Evolutionary conservation across 192 early-diverging fungal species (phyloP), one percentile per base, ranked within the genome.

Genomic region (Funneliformis geosporum): DNA sequence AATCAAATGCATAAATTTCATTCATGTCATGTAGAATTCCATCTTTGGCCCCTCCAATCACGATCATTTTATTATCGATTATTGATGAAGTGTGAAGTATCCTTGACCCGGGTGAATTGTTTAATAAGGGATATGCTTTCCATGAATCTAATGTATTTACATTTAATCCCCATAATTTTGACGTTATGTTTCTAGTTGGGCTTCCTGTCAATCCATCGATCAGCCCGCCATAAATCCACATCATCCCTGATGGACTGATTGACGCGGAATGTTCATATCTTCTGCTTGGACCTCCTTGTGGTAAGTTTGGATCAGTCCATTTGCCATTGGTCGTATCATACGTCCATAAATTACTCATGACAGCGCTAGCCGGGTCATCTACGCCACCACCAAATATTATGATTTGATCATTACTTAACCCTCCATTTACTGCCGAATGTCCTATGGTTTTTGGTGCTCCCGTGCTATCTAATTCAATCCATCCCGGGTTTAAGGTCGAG

Each of bases 331-430:
- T 18, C 1, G 59, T 38, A 65, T 65, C 61, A 62, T 76, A 76
- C 42, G 64, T 10, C 2, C 12, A 25, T 64, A 76, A 43, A 64
- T 18, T 64, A 42, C 7, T 16, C 7, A 23, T n/a, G 47, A 33
- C 42, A 64, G 27, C 33, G 21, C 25, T 27, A 42, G 27, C 18
- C 21, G 42, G 0, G 28, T 72, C 70, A 68, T 68, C 38, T 14
- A 43, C 55, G 10, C 7, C n/a, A 47, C 81, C 81, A 50, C 81
- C 81, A 60, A 72, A 82, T 38, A 82, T 47, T 28, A 82, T 43
- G 40, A 82, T 68, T 42, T 78, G 16, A 8, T 21, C 6, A 60
- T 80, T 66, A 66, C 44, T 62, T 67, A 38, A 2, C 2, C 81
- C 81, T 39, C 71, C 78, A 12, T 12, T 11, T 23, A 79, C 64